Evolutionary conservation across 2,329 filamentous ascomycete genomes (phyloP).

Genomic region (Calonectria naviculata): DNA sequence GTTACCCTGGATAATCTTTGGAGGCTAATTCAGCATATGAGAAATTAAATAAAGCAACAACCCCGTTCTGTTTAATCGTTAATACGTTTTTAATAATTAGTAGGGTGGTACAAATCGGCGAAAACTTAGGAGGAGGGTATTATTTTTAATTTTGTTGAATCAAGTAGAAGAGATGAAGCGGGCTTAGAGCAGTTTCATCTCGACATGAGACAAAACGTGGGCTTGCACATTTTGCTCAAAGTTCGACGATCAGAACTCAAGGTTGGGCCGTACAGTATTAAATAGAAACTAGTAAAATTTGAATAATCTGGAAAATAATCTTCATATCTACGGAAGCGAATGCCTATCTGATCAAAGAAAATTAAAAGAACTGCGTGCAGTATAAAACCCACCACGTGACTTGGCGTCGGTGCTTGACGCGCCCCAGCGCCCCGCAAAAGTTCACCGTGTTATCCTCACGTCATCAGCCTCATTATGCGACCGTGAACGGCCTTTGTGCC

Average conservation of each 20-base stretch:
- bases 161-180: background rate
- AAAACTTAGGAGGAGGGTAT: background rate
- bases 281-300: background rate
- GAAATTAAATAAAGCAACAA: too few relatives aligned
- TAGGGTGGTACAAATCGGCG: too few relatives aligned
- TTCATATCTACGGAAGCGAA: background rate
- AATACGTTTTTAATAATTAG: too few relatives aligned
- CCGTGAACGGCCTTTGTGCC: slow-evolving; percentile 30
- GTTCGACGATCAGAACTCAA: background rate
- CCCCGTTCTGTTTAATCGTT: too few relatives aligned
- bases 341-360: background rate
- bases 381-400: slow-evolving; percentile 33
- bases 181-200: background rate
- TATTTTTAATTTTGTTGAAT: background rate
- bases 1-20: too few relatives aligned
- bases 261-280: too few relatives aligned
- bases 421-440: slow-evolving; percentile 31
- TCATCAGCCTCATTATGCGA: slow-evolving; percentile 35
- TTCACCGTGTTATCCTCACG: slow-evolving; percentile 39
- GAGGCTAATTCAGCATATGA: too few relatives aligned
- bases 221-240: background rate
- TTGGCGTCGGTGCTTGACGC: slow-evolving; percentile 37
- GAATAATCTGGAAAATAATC: background rate
- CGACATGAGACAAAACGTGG: background rate
- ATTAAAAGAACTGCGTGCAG: background rate